Conservation (phyloP, 1,284 basidiomycete genomes). For the Microbotryum intermedium region DNA sequence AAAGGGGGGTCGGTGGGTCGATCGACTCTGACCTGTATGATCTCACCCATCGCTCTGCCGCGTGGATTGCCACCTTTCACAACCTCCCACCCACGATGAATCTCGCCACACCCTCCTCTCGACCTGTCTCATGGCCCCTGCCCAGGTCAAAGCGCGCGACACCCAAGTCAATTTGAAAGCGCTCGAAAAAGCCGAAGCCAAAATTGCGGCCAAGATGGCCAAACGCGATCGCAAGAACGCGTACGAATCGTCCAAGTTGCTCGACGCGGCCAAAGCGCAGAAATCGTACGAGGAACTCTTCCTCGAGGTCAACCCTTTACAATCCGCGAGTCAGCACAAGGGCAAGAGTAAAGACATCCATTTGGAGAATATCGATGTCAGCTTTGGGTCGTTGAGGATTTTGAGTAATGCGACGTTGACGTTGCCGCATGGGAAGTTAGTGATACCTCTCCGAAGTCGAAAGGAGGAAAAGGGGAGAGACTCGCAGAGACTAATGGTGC, state of each 20-base stretch:
- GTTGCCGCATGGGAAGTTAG: slow-evolving; percentile 71
- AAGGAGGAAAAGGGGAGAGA: too few species aligned
- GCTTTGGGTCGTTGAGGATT: slow-evolving; percentile 52
- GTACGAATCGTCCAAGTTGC: slow-evolving; percentile 91
- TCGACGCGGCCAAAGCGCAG: slow-evolving; percentile 85
- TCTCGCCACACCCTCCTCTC: not conserved
- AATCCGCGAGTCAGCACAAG: slow-evolving; percentile 66
- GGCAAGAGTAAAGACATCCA: slow-evolving; percentile 97
- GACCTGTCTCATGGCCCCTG: not conserved
- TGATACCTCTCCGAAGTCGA: slow-evolving; percentile 48
- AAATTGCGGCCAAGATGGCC: slow-evolving; percentile 95
- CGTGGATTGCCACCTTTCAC: not conserved
- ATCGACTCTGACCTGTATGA: slow-evolving; percentile 51
- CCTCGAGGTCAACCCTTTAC: slow-evolving; percentile 97
- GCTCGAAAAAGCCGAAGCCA: slow-evolving; percentile 96
- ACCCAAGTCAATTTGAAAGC: slow-evolving; percentile 96
- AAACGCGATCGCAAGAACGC: slow-evolving; percentile 64
- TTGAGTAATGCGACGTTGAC: slow-evolving; percentile 68
- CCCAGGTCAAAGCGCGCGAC: slow-evolving; percentile 50
- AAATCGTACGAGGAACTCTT: slow-evolving; percentile 98
- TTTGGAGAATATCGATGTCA: slow-evolving; percentile 88
- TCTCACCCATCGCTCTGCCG: not conserved
- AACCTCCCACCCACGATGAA: not conserved
- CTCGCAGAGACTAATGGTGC: not conserved
- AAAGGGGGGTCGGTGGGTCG: too few species aligned